Percentiles rank a stretch among this genome's conserved stretches.
Evolutionary conservation across 768 basidiomycete species (phyloP).

Genomic region (Auricularia sp.): DNA sequence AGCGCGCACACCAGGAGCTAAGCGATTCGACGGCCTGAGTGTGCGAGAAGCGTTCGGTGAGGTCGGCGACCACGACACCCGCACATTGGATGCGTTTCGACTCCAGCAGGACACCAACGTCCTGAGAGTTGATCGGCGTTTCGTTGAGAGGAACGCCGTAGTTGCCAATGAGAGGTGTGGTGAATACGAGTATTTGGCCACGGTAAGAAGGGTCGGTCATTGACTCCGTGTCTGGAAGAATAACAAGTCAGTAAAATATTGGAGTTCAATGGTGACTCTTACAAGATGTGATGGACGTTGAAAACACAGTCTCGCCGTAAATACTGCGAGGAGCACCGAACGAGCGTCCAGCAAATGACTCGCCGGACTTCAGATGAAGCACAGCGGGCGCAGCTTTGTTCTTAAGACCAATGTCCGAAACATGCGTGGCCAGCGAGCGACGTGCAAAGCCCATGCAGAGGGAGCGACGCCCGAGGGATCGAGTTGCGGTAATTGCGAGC

Average conservation of each 20-base stretch:
- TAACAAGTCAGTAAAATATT: conserved; percentile 9
- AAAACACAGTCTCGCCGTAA: conserved; percentile 97
- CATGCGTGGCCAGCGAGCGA: conserved; percentile 61
- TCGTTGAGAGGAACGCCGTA: conserved; percentile 89
- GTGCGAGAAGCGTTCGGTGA: conserved; percentile 92
- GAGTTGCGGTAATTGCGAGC: conserved; percentile 46
- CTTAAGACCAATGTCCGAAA: conserved; percentile 21
- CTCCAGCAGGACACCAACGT: conserved; percentile 85
- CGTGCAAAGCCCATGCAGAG: not conserved
- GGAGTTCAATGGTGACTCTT: conserved; percentile 21
- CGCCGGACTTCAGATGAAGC: conserved; percentile 87
- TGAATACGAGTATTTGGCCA: conserved; percentile 97
- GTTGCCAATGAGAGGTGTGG: conserved; percentile 95
- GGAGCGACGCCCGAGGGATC: conserved; percentile 37
- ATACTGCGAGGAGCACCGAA: conserved; percentile 84
- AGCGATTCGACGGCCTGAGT: conserved; percentile 90
- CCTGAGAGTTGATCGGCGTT: conserved; percentile 57
- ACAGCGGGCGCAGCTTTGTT: conserved; percentile 56
- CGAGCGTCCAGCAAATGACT: conserved; percentile 80
- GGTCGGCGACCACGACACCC: conserved; percentile 86
- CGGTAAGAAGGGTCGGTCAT: conserved; percentile 99
- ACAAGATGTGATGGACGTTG: conserved; percentile 98
- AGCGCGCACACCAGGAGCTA: conserved; percentile 84
- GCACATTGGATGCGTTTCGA: conserved; percentile 84
- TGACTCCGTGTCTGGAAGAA: conserved; percentile 81